phyloP scores from a whole-genome alignment of 176 grass and related monocot genomes.

The Olyra latifolia region DNA sequence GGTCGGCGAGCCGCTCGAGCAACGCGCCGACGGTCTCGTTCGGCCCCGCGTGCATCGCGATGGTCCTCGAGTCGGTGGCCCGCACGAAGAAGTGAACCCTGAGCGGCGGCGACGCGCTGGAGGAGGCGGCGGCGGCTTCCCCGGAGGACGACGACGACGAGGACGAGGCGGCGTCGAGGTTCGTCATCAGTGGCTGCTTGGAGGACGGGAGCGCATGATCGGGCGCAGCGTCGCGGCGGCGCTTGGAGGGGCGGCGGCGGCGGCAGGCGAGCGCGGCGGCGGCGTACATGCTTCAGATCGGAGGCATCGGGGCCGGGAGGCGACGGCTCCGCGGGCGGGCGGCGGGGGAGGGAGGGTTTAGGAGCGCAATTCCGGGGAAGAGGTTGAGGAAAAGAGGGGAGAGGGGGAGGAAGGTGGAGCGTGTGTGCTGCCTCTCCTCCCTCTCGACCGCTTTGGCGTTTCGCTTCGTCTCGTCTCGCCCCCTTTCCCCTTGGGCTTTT shows the following conservation, averaged over 20 bases:
- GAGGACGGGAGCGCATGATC: conserved; percentile 41
- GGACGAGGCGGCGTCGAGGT: neutral
- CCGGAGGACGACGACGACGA: neutral
- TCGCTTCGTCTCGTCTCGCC: neutral
- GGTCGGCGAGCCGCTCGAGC: conserved; percentile 39
- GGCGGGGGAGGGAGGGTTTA: conserved; percentile 35
- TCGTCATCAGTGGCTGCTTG: conserved; percentile 32
- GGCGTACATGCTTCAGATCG: conserved; percentile 63
- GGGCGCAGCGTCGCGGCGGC: conserved; percentile 54
- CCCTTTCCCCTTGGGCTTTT: neutral
- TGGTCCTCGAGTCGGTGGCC: conserved; percentile 61
- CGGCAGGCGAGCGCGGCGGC: conserved; percentile 27
- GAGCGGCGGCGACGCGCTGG: conserved; percentile 14
- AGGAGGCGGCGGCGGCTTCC: neutral
- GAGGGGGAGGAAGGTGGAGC: neutral
- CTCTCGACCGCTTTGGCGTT: neutral
- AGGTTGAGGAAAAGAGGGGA: neutral
- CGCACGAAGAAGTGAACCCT: conserved; percentile 84
- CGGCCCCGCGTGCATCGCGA: conserved; percentile 58
- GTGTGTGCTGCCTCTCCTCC: neutral
- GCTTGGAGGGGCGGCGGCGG: conserved; percentile 66
- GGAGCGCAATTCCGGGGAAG: conserved; percentile 42
- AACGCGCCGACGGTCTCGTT: conserved; percentile 58
- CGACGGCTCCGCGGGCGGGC: neutral
- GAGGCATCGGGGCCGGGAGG: conserved; percentile 36